Evolutionary conservation across 805 yeast genomes (phyloP), one percentile per base, ranked within the genome.

Genomic region (Pichia kluyveri): DNA sequence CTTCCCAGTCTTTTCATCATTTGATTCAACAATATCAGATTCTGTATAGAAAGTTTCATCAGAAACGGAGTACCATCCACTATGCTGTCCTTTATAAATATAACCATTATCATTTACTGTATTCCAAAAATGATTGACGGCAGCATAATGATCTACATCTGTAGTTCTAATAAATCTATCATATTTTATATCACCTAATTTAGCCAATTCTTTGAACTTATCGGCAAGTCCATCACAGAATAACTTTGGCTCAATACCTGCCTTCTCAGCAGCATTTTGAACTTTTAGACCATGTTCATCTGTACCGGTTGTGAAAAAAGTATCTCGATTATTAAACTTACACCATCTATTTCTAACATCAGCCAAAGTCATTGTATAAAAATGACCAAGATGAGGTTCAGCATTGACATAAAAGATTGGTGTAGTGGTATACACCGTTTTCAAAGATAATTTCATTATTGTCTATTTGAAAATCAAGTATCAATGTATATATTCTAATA

Each of bases 331-430:
- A 10, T 65, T 62, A 34, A 83, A 65, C 17, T 57, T 57, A 37
- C 76, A 76, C 96, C 96, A 91, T 54, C 96, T 71, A 51, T 73
- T 76, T 44, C 82, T 71, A 1, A 82, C 82, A 65, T 93, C 99
- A 44, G 90, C 81, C 41, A 93, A 65, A 0, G 88, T 70, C 86
- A 89, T 85, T 5, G 96, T 79, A 62, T 93, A 89, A 39, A 88
- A 70, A 63, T 93, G 99, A 4, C 99, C 99, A 47, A 93, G 63
- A 66, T 93, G 99, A 3, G 99, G 99, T 44, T 76, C 75, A 10
- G 98, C 98, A 70, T 93, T 93, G 48, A 95, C 97, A 65, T 93
- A 93, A 65, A 90, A 93, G 27, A 93, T 93, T 0, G 99, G 99
- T 0, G 97, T 84, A 0, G 97, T 88, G 15, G 84, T 70, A 55